Evolutionary conservation across 805 yeast genomes (phyloP).

Genomic region (Teunomyces lycoperdinae): DNA sequence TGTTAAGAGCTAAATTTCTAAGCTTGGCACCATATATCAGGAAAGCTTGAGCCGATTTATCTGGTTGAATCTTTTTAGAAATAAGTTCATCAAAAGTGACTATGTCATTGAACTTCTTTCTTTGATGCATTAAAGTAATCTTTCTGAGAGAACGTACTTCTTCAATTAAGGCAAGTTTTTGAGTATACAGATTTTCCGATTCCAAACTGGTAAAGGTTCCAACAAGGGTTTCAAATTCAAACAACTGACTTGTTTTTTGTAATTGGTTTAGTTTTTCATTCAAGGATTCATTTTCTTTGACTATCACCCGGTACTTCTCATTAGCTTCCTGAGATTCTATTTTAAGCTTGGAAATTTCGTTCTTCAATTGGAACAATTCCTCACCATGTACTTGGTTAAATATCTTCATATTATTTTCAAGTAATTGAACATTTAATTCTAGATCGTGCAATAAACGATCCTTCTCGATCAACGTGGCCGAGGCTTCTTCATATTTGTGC

Average conservation of each 20-base stretch:
- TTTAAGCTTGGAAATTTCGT: conserved; percentile 8
- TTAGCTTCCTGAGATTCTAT: background rate
- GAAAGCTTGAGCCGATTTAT: background rate
- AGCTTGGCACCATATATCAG: background rate
- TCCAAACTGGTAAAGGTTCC: conserved; percentile 31
- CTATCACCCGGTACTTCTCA: background rate
- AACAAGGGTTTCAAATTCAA: conserved; percentile 12
- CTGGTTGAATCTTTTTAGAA: background rate
- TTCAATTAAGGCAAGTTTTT: conserved; percentile 37
- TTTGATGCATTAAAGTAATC: conserved; percentile 16
- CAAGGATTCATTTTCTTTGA: conserved; percentile 8
- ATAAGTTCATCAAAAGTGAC: background rate
- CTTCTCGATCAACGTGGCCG: conserved; percentile 14
- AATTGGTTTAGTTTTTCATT: conserved; percentile 9
- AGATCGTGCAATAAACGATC: conserved; percentile 40
- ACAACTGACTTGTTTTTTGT: conserved; percentile 14
- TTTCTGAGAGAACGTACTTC: conserved; percentile 45
- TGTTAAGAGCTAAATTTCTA: conserved; percentile 11
- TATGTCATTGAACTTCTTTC: background rate
- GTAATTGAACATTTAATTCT: conserved; percentile 41
- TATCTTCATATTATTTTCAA: conserved; percentile 42
- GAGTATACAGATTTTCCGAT: conserved; percentile 30
- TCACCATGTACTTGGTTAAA: conserved; percentile 27
- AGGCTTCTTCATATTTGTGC: background rate
- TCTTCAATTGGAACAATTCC: conserved; percentile 17